Base-by-base conservation (phyloP, 495 filamentous ascomycete genomes). In the Penicillium antarcticum region DNA sequence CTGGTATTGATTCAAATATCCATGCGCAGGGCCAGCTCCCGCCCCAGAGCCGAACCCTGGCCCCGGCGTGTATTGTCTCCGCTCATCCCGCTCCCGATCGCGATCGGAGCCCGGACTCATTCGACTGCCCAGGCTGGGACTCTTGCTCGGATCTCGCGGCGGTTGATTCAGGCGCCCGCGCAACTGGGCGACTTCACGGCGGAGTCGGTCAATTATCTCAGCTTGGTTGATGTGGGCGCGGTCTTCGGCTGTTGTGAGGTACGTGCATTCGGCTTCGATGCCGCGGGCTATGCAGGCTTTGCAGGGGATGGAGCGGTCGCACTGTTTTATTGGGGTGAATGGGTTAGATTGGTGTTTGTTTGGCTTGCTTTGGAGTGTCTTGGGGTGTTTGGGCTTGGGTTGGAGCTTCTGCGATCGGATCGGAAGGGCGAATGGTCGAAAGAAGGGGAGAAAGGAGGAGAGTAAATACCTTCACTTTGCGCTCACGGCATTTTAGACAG, bases 401-500 rank as follows among this genome's bases (percentile, higher is more conserved):
- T 29, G 24, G 24, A 49, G 40, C 17, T 14, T n/a, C 16, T 26
- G 33, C 18, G 14, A 41, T 16, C 12, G 18, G 32, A 14, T 32
- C 8, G 31, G 19, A 36, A 12, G 19, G 42, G 18, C 13, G 10
- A 24, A 14, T 5, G 10, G 19, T 42, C 80, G 2, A 78, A 73
- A 14, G 79, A 79, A 0, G 81, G 82, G 55, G 76, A 74, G 66
- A 80, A 79, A 0, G 66, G 80, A 6, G 77, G 79, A 7, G 68
- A 74, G 0, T 10, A 17, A 18, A 26, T 55, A 69, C 66, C 58
- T 67, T 69, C 13, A 69, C 61, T 46, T 69, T 69, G 45, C 66
- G 66, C 45, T 69, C 66, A 35, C 66, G 61, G 45, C 66, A 69
- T 48, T 60, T 61, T 1, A 62, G 53, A 53, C 66, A 69, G 2